phyloP scores from a whole-genome alignment of 495 filamentous ascomycete species.

The Amniculicola lignicola region DNA sequence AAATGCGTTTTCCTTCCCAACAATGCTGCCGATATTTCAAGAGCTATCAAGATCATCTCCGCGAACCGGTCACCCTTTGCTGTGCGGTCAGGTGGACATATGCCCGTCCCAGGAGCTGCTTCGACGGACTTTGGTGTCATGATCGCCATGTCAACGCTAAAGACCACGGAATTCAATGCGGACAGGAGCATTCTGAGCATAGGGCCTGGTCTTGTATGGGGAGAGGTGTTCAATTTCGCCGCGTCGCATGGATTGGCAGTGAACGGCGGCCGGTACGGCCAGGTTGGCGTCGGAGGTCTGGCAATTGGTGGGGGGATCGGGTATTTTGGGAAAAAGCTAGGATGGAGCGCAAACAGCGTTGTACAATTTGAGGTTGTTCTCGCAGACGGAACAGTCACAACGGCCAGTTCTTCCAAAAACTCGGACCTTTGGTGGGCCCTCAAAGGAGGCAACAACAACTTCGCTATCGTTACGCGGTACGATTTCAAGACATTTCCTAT shows the following conservation, averaged over 20 bases:
- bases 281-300: constrained; percentile 48
- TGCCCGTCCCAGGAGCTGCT: neutral
- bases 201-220: constrained; percentile 40
- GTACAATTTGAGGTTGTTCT: constrained; percentile 39
- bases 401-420: constrained; percentile 44
- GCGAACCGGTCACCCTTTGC: neutral
- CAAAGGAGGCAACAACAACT: neutral
- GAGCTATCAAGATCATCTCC: neutral
- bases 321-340: constrained; percentile 41
- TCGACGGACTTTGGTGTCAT: constrained; percentile 49
- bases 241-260: neutral
- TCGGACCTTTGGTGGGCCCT: constrained; percentile 6
- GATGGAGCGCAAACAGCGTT: constrained; percentile 50
- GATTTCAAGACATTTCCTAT: constrained; percentile 3
- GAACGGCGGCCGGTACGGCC: constrained; percentile 28
- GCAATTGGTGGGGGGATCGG: constrained; percentile 3
- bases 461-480: constrained; percentile 11
- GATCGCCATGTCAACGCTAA: constrained; percentile 50
- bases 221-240: constrained; percentile 14
- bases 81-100: constrained; percentile 1
- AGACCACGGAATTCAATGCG: constrained; percentile 41
- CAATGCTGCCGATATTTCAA: neutral
- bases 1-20: neutral
- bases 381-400: constrained; percentile 48
- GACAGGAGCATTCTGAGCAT: constrained; percentile 40